A percentile compares a stretch with the other conserved stretches of the same genome.
Conservation (phyloP, 345 rosid genomes). For the Boechera retrofracta region DNA sequence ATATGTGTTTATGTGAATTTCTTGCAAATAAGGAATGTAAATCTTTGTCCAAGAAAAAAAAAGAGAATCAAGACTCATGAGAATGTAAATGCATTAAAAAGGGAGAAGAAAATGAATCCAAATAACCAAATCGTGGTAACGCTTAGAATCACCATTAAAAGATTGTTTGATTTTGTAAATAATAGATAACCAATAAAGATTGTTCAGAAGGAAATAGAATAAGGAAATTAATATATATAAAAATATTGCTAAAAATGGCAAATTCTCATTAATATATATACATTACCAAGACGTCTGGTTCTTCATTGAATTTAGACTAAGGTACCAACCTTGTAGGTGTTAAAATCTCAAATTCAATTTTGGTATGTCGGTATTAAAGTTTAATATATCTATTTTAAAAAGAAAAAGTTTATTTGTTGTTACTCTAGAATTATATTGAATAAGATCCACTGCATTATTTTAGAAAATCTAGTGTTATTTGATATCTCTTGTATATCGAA, state of each 20-base stretch:
- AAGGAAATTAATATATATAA: neutral
- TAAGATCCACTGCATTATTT: no score
- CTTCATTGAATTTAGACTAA: neutral
- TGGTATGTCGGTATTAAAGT: no score
- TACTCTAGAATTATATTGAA: no score
- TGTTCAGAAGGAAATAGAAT: neutral
- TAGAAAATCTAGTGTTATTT: no score
- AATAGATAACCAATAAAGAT: neutral
- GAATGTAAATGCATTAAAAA: conserved; percentile 1
- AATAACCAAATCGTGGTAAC: conserved; percentile 13
- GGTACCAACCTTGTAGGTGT: no score
- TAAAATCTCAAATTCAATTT: no score
- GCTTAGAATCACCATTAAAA: conserved; percentile 12
- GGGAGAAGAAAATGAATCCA: conserved; percentile 7
- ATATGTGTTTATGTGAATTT: neutral
- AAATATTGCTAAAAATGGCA: neutral
- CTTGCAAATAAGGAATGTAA: neutral
- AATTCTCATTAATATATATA: neutral
- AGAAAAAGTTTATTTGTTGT: no score
- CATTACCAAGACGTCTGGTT: conserved; percentile 31
- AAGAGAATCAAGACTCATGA: no score
- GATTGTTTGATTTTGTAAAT: neutral
- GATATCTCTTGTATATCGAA: no score
- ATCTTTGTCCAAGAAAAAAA: neutral
- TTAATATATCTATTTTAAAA: no score